A percentile compares a stretch with the other conserved stretches of the same genome.
Evolutionary conservation across 2,329 filamentous ascomycete species (phyloP).

Genomic region (Verticillium nubilum): DNA sequence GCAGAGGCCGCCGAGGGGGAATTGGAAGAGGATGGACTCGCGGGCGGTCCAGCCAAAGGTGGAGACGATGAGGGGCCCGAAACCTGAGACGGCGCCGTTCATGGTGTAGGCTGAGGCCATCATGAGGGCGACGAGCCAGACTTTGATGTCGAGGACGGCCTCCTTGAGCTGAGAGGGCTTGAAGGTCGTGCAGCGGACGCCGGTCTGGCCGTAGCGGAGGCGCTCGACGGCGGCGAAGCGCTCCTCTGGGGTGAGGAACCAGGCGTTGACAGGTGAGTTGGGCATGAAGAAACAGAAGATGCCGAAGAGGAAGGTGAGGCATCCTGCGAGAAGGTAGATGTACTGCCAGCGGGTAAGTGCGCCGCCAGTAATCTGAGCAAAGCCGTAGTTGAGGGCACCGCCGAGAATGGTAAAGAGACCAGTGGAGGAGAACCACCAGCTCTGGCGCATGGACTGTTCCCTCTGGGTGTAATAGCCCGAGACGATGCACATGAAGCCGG

Average conservation of each 20-base stretch:
- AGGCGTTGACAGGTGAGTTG: constrained; percentile 60
- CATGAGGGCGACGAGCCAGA: constrained; percentile 60
- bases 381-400: constrained; percentile 60
- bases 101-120: constrained; percentile 68
- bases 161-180: constrained; percentile 56
- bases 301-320: constrained; percentile 59
- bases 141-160: constrained; percentile 51
- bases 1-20: constrained; percentile 66
- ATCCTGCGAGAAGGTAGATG: constrained; percentile 62
- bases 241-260: constrained; percentile 62
- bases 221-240: constrained; percentile 59
- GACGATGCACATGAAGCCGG: constrained; percentile 60
- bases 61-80: constrained; percentile 66
- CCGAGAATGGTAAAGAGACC: constrained; percentile 60
- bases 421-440: constrained; percentile 60
- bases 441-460: constrained; percentile 60
- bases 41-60: constrained; percentile 63
- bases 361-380: constrained; percentile 55
- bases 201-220: constrained; percentile 56
- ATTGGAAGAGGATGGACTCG: constrained; percentile 66
- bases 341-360: constrained; percentile 61
- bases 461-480: constrained; percentile 58
- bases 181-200: constrained; percentile 55
- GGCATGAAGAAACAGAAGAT: constrained; percentile 61
- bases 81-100: constrained; percentile 66